A percentile compares a stretch with the other conserved stretches of the same genome.
Evolutionary conservation across 192 early-diverging fungal species (phyloP).

Genomic region (Coemansia sp.): DNA sequence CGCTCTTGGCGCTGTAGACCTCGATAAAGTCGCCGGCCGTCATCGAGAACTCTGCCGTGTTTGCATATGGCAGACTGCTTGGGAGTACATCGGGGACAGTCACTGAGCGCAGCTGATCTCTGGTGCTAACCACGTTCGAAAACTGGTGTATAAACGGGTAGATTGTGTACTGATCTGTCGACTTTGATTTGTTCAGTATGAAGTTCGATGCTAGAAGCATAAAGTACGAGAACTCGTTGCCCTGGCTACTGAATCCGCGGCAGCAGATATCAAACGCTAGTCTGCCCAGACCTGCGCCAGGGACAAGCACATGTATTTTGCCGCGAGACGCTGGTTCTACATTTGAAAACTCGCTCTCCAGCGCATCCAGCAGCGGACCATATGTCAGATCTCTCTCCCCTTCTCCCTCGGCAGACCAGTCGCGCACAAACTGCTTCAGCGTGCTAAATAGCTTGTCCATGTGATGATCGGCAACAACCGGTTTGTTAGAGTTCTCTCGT

Average conservation of each 20-base stretch:
- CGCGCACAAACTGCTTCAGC: constrained; percentile 91
- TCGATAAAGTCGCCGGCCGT: constrained; percentile 96
- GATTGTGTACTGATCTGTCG: constrained; percentile 64
- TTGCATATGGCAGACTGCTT: constrained; percentile 34
- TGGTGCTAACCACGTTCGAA: constrained; percentile 65
- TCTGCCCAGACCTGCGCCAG: constrained; percentile 95
- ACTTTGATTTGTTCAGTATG: constrained; percentile 78
- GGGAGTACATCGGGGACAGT: constrained; percentile 84
- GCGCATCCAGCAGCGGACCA: constrained; percentile 71
- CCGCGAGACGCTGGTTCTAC: constrained; percentile 52
- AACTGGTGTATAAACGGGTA: constrained; percentile 95
- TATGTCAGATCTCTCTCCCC: constrained; percentile 79
- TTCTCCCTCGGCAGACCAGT: constrained; percentile 88
- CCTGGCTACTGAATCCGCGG: constrained; percentile 73
- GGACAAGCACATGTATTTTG: constrained; percentile 74
- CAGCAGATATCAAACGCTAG: constrained; percentile 90
- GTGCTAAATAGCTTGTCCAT: constrained; percentile 91
- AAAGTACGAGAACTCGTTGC: constrained; percentile 95
- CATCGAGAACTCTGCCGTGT: constrained; percentile 86
- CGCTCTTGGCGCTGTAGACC: constrained; percentile 70
- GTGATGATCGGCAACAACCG: constrained; percentile 63
- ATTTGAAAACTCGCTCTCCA: constrained; percentile 61
- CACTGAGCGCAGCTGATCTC: constrained; percentile 68
- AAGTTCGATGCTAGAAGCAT: constrained; percentile 96
- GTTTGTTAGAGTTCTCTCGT: constrained; percentile 22